Base-by-base conservation (phyloP, 106 monocot genomes). In the Allium cepa region DNA sequence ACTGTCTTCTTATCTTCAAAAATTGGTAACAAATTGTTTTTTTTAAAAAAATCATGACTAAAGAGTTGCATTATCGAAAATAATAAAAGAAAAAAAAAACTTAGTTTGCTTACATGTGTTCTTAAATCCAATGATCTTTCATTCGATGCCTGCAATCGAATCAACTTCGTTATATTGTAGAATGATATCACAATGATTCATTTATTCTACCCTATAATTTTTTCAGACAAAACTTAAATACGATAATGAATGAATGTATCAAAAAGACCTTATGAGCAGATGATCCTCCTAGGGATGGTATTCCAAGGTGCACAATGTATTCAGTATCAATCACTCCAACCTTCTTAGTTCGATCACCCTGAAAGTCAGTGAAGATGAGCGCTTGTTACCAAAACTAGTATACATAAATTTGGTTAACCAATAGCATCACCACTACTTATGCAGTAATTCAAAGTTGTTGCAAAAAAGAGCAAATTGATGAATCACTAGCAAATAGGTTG, bases 291-390 rank as follows among this genome's bases (percentile, higher is more conserved):
- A 86, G 77, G 8, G 85, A 80, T 62, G 83, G 83, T 70, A 90
- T 90, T 47, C 86, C 85, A 26, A 83, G 77, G 67, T 85, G 90
- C 60, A 90, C 73, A 76, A 85, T 75, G 63, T 59, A 83, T 66
- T 85, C 90, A 64, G 70, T 74, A 62, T 86, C 86, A 47, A 90
- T 83, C 45, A 86, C 86, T 9, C 86, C 90, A 22, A 86, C 90
- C 67, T 86, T 85, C 70, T 76, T 81, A 56, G 90, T 83, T 79
- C 87, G 75, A 77, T 91, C 91, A 28, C 91, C 91, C 90, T 91
- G 75, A 77, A 90, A 78, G 60, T 50, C 45, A 62, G 78, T 59
- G 7, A 48, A 69, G 59, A 66, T 69, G 67, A 74, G 10, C 46
- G 9, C 36, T 36, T 36, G 36, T 1, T 36, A 36, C 3, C 5